A percentile compares a stretch with the other conserved stretches of the same genome.
Evolutionary conservation across 805 yeast genomes (phyloP).

Genomic region (Lachancea nothofagi): DNA sequence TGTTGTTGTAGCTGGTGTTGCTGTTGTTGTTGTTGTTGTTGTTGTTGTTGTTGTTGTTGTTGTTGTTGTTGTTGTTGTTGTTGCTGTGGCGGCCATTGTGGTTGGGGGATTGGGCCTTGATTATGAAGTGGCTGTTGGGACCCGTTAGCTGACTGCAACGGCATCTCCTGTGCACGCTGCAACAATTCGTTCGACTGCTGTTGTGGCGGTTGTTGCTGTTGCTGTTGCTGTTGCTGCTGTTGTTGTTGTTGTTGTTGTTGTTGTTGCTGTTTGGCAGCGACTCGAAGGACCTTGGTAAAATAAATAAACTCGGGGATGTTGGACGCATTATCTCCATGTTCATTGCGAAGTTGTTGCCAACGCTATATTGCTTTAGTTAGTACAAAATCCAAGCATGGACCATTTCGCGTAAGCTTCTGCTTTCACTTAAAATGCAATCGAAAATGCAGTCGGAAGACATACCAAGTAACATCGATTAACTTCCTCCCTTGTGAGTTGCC

Average conservation of each 20-base stretch:
- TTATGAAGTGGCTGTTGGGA: constrained; percentile 9
- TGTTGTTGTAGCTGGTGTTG: constrained; percentile 1
- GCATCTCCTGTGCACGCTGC: too few relatives aligned
- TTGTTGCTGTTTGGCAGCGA: constrained; percentile 34
- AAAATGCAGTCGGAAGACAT: constrained; percentile 5
- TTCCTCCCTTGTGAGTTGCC: constrained; percentile 33
- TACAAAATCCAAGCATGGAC: not conserved
- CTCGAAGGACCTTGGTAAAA: constrained; percentile 31
- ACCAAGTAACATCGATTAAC: constrained; percentile 33
- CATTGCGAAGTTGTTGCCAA: constrained; percentile 35
- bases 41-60: constrained; percentile 10
- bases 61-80: constrained; percentile 12
- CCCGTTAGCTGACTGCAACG: too few relatives aligned
- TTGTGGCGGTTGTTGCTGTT: constrained; percentile 12
- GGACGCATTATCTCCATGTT: constrained; percentile 33
- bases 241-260: constrained; percentile 23
- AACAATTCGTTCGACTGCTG: too few relatives aligned
- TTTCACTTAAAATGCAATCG: not conserved
- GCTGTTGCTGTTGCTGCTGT: constrained; percentile 14
- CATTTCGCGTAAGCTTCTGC: not conserved
- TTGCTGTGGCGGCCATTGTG: constrained; percentile 11
- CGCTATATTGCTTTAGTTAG: constrained; percentile 15
- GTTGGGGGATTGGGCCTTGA: constrained; percentile 9
- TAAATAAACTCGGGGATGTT: constrained; percentile 33
- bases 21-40: constrained; percentile 9